Evolutionary conservation across 2,329 filamentous ascomycete species (phyloP), one percentile per base, ranked within the genome.

Genomic region (Xylaria sp.): DNA sequence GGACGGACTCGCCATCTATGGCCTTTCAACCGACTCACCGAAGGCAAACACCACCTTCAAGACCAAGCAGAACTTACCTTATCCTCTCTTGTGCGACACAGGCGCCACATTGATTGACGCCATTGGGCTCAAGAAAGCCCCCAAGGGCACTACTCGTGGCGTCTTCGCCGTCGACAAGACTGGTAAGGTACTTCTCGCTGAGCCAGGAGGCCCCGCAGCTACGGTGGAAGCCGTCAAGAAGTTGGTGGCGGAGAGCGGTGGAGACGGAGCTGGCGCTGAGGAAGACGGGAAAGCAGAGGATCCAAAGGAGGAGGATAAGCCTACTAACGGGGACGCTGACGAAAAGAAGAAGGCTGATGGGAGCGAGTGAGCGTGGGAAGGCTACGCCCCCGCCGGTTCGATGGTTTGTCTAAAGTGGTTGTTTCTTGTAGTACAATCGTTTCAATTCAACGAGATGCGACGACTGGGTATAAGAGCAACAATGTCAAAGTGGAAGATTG

Each of bases 11-110:
- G 82, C 87, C 69, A 91, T 99, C 75, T 97, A 91, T 72, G 94
- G 94, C 51, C 86, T 99, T 46, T 95, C 90, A 58, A 84, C 84
- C 64, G 94, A 97, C 77, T 89, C 87, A 44, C 86, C 91, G 66
- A 96, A 94, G 76, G 86, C 91, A 66, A 99, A 99, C 78, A 92
- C 90, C 20, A 91, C 85, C 42, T 99, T 97, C 82, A 89, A 91
- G 75, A 87, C 86, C 39, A 96, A 96, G 78, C 91, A 97, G 73
- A 91, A 89, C 60, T 83, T 97, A 49, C 90, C 88, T 4, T 99
- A 96, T 73, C 79, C 89, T 34, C 84, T 99, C 42, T 83, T 99
- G 39, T 97, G 92, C 76, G 92, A 99, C 72, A 83, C 87, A 5
- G 75, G 77, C 47, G 84, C 82, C 22, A 86, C 84, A 2, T 82